Base-by-base conservation (phyloP, 441 rosid species). In the Bocquillonia castaneifolia region DNA sequence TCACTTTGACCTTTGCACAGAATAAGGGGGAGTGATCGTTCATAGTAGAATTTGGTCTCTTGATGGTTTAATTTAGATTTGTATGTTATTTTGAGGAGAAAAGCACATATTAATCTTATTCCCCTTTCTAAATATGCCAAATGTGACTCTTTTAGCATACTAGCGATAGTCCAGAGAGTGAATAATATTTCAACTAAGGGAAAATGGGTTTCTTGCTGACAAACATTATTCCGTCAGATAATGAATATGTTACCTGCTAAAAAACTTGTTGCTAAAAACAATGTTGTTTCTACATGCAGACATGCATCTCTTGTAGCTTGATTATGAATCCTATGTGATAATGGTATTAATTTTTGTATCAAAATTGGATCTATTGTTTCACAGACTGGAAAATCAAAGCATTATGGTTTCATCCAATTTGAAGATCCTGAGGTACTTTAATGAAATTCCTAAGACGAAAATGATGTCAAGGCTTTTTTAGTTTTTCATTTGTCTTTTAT, bases 341-440 rank as follows among this genome's bases (percentile, higher is more conserved):
- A 14, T 61, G 59, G 17, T 44, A 8, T 26, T 64, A 2, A 37
- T 66, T 60, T 25, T 64, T 13, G 14, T 42, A 9, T 40, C 25
- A 12, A 37, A 28, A 3, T 31, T 17, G 31, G n/a, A 12, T 68
- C 23, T 65, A 55, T 69, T 75, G 45, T 73, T 79, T 67, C 42
- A 9, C 87, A 93, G 97, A 91, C 96, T 54, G 98, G 98, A 65
- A 89, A 84, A 65, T 91, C 97, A 0, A 93, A 84, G 84, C 98
- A 93, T 80, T 93, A 80, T 78, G 93, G 97, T 48, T 93, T 91
- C 82, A 83, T 91, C 1, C 81, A 93, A 72, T 89, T 93, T 61
- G 88, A 87, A 64, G 85, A 85, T 65, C 77, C 96, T 52, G 95
- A 93, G 93, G 98, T 93, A 37, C 61, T 1, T 45, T 15, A 40